Evolutionary conservation across 176 grass and related monocot genomes (phyloP).

Genomic region (Saccharum officinarum): DNA sequence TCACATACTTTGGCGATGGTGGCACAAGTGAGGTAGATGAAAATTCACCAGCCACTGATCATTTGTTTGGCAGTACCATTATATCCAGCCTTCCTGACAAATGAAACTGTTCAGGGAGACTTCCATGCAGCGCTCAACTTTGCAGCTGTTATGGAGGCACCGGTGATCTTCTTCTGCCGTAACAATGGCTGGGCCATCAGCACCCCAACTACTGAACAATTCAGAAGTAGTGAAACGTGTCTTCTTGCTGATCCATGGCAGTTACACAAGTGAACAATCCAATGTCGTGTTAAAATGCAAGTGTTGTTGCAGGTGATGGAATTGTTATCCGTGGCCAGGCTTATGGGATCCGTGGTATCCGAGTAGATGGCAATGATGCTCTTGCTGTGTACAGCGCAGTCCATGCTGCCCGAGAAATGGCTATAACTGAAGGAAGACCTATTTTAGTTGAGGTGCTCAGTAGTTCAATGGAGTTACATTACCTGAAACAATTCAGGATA

Average conservation of each 20-base stretch:
- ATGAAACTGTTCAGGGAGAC: constrained; percentile 63
- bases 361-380: constrained; percentile 91
- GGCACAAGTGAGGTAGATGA: constrained; percentile 84
- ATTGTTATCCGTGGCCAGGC: constrained; percentile 79
- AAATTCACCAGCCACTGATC: background rate
- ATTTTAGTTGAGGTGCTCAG: constrained; percentile 86
- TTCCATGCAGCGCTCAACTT: constrained; percentile 95
- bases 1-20: constrained; percentile 93
- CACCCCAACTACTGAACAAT: constrained; percentile 84
- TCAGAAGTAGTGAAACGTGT: constrained; percentile 66
- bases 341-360: constrained; percentile 87
- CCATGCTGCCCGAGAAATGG: constrained; percentile 83
- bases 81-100: constrained; percentile 32
- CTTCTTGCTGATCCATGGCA: background rate
- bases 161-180: constrained; percentile 94
- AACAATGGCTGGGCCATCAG: constrained; percentile 99
- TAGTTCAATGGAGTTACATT: background rate
- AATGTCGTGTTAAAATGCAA: constrained; percentile 21
- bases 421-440: constrained; percentile 73
- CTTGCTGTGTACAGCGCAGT: constrained; percentile 92
- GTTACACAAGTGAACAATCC: background rate
- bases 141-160: constrained; percentile 82
- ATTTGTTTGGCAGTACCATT: background rate
- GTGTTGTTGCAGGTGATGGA: constrained; percentile 74
- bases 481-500: background rate